Base-by-base conservation (phyloP, 73 alveolate genomes). In the Paramecium sonneborni region DNA sequence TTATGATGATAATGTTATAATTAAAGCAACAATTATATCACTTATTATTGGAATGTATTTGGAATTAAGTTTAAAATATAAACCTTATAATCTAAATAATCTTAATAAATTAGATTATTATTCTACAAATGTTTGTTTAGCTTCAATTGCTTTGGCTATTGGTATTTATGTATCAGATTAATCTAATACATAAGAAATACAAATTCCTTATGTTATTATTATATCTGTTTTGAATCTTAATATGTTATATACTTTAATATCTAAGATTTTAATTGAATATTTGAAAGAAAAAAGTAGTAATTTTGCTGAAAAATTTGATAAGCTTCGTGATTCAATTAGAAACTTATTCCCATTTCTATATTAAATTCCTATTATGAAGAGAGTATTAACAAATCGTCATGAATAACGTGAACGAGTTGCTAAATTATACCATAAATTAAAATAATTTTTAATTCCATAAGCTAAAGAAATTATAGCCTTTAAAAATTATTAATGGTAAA, bases 71-170 rank as follows among this genome's bases (percentile, higher is more conserved):
- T 12, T 38, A 30, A 24, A 15, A 9, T 23, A 46, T 15, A 46
- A 43, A 37, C 92, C 92, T 18, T 84, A 41, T 52, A 41, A 46
- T 9, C 18, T 26, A 5, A 84, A 24, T 34, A 44, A 37, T 23
- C 57, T 84, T 1, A 84, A 84, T 84, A 84, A 20, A 41, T 44
- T 41, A 24, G 92, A 84, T 6, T 28, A 84, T 15, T 74, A 74
- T 8, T 30, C 37, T 32, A 30, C 87, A 15, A 21, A 30, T 30
- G 87, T 74, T 6, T 74, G 87, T 35, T 35, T 24, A 74, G 56
- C 46, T 34, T 74, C 87, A 32, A 74, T 74, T 3, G 68, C 46
- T 14, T 8, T 74, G 34, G 87, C 58, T 30, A 35, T 74, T 15
- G 32, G 67, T 12, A 74, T 74, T 1, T 74, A 74, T 20, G 18